Base-by-base conservation (phyloP, 2,329 filamentous ascomycete species). In the Sarocladium kiliense region DNA sequence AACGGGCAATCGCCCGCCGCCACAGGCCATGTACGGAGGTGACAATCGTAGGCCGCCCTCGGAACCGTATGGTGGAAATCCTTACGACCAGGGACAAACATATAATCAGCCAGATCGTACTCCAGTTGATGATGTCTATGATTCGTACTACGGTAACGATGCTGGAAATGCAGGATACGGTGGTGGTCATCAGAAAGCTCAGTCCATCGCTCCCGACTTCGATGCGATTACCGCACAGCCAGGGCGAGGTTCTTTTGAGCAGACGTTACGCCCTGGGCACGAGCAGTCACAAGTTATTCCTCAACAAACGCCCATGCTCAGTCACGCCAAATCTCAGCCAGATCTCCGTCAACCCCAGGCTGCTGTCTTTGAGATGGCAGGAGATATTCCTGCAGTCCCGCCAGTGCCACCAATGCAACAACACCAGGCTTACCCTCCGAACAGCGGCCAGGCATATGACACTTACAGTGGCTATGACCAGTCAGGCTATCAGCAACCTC, bases 311-410 rank as follows among this genome's bases (percentile, higher is more conserved):
- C 79, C 77, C 21, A 77, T 81, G 60, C 67, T 86, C 53, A 80
- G 75, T 57, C 78, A 80, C 57, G 82, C 84, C 16, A 85, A 85
- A 60, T 89, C 86, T 11, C 86, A 89, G 64, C 85, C 86, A 27
- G 81, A 88, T 64, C 70, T 88, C 56, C 77, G 81, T 34, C 78
- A 84, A 60, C 78, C 80, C 3, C 83, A 88, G 62, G 77, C 82
- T 2, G 88, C 87, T 9, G 78, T 88, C 1, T 91, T 91, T 61
- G 89, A 91, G 63, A 87, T 92, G 79, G 84, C 82, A 2, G 78
- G 74, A 25, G 85, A 89, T 61, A 75, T 77, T 19, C 82, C 82
- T 21, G 73, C 76, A 2, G 69, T 85, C 27, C 84, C 85, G 11
- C 74, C 71, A 39, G 71, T 77, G 64, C 78, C 71, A 55, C 57